phyloP scores from a whole-genome alignment of 768 basidiomycete species.

The Podaxis sp. region DNA sequence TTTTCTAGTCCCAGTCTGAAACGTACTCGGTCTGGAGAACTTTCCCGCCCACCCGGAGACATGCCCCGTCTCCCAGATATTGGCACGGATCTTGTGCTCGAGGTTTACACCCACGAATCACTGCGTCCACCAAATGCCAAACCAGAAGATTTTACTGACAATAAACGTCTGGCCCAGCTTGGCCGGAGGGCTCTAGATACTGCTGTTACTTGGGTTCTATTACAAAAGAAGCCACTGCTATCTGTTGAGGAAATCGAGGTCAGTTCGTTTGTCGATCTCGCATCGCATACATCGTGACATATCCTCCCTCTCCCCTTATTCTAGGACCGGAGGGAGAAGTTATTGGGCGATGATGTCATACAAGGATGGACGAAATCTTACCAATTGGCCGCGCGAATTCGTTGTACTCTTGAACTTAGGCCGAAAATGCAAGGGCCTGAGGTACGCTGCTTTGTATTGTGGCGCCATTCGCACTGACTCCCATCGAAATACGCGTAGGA shows the following conservation, averaged over 20 bases:
- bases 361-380: constrained; percentile 51
- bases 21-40: constrained; percentile 23
- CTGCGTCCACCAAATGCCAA: constrained; percentile 42
- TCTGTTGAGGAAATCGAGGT: constrained; percentile 52
- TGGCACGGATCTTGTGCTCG: constrained; percentile 54
- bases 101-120: constrained; percentile 71
- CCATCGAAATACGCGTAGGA: constrained; percentile 39
- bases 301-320: constrained; percentile 11
- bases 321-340: constrained; percentile 31
- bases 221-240: constrained; percentile 50
- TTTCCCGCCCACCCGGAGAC: constrained; percentile 14
- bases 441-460: constrained; percentile 33
- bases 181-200: constrained; percentile 49
- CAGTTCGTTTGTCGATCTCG: constrained; percentile 23
- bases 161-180: constrained; percentile 54
- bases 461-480: constrained; percentile 16
- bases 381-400: constrained; percentile 45
- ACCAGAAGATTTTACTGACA: constrained; percentile 48
- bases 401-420: constrained; percentile 38
- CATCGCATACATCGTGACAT: constrained; percentile 8
- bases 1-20: constrained; percentile 19
- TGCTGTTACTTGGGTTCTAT: constrained; percentile 46
- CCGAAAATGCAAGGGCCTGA: constrained; percentile 35
- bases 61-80: constrained; percentile 40
- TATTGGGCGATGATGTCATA: constrained; percentile 43